A percentile compares a stretch with the other conserved stretches of the same genome.
Conservation (phyloP, 2,329 filamentous ascomycete species). For the Cyphellophora europaea region DNA sequence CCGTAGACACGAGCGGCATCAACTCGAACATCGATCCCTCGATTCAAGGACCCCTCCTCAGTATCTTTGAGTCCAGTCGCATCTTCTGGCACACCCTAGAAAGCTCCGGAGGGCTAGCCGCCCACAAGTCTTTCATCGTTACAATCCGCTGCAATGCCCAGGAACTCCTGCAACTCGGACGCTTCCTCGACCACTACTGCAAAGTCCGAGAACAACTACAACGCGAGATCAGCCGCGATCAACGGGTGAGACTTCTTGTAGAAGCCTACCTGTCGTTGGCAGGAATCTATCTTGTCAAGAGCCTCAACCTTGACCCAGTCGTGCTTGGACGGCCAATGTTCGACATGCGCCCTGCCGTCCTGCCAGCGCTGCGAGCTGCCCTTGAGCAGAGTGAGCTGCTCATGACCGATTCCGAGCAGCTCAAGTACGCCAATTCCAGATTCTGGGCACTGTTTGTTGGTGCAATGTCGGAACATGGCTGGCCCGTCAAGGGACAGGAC, state of each 20-base stretch:
- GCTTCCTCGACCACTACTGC: slow-evolving; percentile 4
- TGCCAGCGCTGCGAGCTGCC: slow-evolving; percentile 1
- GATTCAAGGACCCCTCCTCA: neutral
- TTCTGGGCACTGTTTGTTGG: slow-evolving; percentile 8
- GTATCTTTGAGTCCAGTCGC: neutral
- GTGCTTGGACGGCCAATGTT: slow-evolving; percentile 7
- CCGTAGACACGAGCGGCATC: neutral
- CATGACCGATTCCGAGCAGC: neutral
- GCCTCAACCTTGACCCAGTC: slow-evolving; percentile 3
- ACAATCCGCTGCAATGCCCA: neutral
- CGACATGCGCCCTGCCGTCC: slow-evolving; percentile 2
- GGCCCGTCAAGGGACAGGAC: neutral
- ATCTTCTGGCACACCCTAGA: neutral
- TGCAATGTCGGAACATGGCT: slow-evolving; percentile 5
- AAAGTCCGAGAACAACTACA: slow-evolving; percentile 1
- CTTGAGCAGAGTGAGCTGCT: slow-evolving; percentile 1
- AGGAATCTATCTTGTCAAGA: slow-evolving; percentile 4
- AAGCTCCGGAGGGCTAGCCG: neutral
- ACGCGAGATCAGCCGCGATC: neutral
- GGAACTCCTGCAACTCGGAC: slow-evolving; percentile 1
- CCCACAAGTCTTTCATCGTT: neutral
- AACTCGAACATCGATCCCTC: neutral
- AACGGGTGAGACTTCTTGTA: neutral
- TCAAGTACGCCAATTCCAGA: slow-evolving; percentile 5
- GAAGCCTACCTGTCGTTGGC: slow-evolving; percentile 5